Evolutionary conservation across 805 yeast genomes (phyloP).

Genomic region (Yamadazyma phyllophila): DNA sequence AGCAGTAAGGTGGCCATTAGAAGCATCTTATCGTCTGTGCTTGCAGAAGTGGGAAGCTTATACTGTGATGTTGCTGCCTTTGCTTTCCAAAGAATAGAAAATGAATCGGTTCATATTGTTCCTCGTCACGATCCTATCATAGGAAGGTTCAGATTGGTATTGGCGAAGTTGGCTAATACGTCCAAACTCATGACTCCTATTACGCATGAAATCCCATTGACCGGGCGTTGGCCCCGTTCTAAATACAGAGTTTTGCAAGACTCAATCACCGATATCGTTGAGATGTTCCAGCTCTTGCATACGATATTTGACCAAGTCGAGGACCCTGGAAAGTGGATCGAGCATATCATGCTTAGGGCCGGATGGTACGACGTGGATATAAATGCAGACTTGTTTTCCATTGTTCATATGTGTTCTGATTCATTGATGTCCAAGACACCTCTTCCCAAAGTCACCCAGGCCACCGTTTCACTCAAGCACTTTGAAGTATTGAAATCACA

Average conservation of each 20-base stretch:
- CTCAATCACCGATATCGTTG: conserved; percentile 23
- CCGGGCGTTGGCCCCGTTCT: conserved; percentile 31
- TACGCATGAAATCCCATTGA: conserved; percentile 26
- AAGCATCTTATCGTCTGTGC: conserved; percentile 18
- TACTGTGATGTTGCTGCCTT: conserved; percentile 29
- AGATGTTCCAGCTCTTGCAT: conserved; percentile 24
- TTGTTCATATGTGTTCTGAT: conserved; percentile 30
- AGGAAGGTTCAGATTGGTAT: conserved; percentile 20
- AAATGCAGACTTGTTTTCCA: conserved; percentile 27
- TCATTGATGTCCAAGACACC: conserved; percentile 23
- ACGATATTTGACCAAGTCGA: conserved; percentile 24
- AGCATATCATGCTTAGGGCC: conserved; percentile 22
- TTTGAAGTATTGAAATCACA: conserved; percentile 23
- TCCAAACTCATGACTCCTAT: conserved; percentile 23
- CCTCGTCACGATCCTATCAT: conserved; percentile 22
- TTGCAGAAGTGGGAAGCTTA: conserved; percentile 25
- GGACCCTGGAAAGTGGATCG: conserved; percentile 27
- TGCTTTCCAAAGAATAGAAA: conserved; percentile 21
- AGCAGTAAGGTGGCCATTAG: conserved; percentile 28
- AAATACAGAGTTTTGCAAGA: conserved; percentile 23
- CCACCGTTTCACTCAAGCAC: conserved; percentile 29
- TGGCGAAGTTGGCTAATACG: conserved; percentile 21
- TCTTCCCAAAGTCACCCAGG: conserved; percentile 32
- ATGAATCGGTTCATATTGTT: conserved; percentile 19
- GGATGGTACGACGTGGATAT: conserved; percentile 31